phyloP scores from a whole-genome alignment of 495 filamentous ascomycete species.

The Hypomontagnella submonticulosa region DNA sequence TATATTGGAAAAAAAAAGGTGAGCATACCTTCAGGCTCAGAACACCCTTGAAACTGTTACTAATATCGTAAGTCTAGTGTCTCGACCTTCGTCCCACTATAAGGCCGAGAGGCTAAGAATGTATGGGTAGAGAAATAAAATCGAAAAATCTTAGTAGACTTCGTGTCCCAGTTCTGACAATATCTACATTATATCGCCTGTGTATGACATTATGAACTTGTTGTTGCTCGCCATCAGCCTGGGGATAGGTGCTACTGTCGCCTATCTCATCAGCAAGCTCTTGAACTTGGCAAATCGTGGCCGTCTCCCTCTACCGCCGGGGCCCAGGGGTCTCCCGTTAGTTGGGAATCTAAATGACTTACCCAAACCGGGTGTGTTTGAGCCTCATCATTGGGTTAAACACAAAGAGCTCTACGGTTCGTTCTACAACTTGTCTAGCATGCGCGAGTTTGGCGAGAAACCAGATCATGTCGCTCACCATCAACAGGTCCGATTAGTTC shows the following conservation, averaged over 20 bases:
- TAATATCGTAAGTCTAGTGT: too few species aligned
- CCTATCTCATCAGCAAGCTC: constrained; percentile 13
- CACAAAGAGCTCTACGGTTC: constrained; percentile 62
- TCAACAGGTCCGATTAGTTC: constrained; percentile 63
- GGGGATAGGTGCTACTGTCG: constrained; percentile 2
- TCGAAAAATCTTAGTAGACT: too few species aligned
- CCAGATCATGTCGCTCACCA: not conserved
- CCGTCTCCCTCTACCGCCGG: constrained; percentile 55
- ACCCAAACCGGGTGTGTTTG: constrained; percentile 51
- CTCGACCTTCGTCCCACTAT: too few species aligned
- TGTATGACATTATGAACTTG: not conserved
- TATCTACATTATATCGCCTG: too few species aligned
- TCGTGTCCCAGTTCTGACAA: too few species aligned
- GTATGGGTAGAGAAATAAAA: too few species aligned
- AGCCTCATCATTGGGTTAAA: constrained; percentile 61
- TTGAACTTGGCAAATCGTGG: constrained; percentile 6
- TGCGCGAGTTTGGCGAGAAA: not conserved
- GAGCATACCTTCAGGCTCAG: too few species aligned
- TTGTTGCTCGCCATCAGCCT: constrained; percentile 19
- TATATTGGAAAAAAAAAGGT: too few species aligned
- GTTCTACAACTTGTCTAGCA: constrained; percentile 10
- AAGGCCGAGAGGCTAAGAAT: too few species aligned
- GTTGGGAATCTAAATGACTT: constrained; percentile 61
- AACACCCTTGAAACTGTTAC: too few species aligned
- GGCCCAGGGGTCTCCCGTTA: constrained; percentile 56